Conservation (phyloP, 164 flowering plant genomes). For the Amborella trichopoda region DNA sequence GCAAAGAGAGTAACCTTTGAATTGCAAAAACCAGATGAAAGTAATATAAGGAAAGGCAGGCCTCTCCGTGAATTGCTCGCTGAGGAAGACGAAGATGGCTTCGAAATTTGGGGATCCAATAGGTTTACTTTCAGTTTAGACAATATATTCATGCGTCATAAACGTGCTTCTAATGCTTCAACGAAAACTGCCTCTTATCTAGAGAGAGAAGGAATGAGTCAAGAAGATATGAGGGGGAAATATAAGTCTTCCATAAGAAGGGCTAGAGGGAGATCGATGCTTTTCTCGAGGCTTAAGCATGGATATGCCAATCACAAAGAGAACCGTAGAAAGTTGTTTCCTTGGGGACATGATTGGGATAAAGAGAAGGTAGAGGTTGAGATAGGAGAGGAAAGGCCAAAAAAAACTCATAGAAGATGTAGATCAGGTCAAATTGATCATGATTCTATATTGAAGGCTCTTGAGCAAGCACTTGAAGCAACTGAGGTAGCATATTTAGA, state of each 20-base stretch:
- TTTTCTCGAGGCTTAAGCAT: conserved; percentile 66
- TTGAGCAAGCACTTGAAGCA: conserved; percentile 66
- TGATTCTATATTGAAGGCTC: conserved; percentile 65
- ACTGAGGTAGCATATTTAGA: conserved; percentile 79
- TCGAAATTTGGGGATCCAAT: conserved; percentile 90
- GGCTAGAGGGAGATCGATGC: conserved; percentile 49
- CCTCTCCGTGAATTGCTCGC: conserved; percentile 81
- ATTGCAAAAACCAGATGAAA: too few species aligned
- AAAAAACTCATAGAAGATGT: conserved; percentile 31
- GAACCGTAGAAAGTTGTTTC: conserved; percentile 39
- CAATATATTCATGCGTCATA: conserved; percentile 65
- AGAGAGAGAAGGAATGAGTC: too few species aligned
- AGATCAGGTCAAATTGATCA: conserved; percentile 80
- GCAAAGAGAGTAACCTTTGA: conserved; percentile 68
- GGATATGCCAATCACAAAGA: conserved; percentile 61
- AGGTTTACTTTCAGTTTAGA: conserved; percentile 87
- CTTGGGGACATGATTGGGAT: conserved; percentile 62
- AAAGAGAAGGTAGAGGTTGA: conserved; percentile 48
- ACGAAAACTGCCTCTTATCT: too few species aligned
- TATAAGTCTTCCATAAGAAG: too few species aligned
- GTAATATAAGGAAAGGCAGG: conserved; percentile 32
- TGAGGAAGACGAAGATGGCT: conserved; percentile 57
- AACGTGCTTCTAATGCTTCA: conserved; percentile 50
- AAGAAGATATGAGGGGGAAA: too few species aligned
- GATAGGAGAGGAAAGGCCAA: conserved; percentile 29